Percentiles rank a stretch among this genome's conserved stretches.
Conservation (phyloP, 768 basidiomycete genomes). For the Paxillus rubicundulus region DNA sequence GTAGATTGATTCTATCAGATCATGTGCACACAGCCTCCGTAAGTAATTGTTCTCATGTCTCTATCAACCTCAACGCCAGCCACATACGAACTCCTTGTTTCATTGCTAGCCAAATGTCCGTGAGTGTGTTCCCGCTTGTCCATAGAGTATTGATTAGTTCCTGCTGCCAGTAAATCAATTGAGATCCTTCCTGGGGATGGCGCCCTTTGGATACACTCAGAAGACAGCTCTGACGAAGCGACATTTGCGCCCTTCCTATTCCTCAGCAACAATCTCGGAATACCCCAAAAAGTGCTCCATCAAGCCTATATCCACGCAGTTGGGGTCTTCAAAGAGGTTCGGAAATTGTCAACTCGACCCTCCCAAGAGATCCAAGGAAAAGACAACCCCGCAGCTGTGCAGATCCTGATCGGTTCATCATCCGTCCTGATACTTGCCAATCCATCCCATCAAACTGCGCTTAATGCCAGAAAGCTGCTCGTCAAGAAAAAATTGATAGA, state of each 20-base stretch:
- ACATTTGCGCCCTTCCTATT: slow-evolving; percentile 50
- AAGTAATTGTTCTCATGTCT: no score
- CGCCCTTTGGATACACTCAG: slow-evolving; percentile 41
- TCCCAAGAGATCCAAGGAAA: background rate
- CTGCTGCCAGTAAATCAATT: slow-evolving; percentile 37
- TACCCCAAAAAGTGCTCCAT: slow-evolving; percentile 58
- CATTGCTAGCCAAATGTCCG: slow-evolving; percentile 24
- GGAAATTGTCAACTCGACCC: slow-evolving; percentile 4
- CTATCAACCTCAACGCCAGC: background rate
- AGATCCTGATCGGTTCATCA: slow-evolving; percentile 34
- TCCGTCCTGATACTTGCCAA: slow-evolving; percentile 60
- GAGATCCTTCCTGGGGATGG: slow-evolving; percentile 63
- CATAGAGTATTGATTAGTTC: background rate
- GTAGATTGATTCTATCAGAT: no score
- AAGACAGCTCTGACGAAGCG: slow-evolving; percentile 12
- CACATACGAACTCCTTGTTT: slow-evolving; percentile 22
- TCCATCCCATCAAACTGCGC: slow-evolving; percentile 66
- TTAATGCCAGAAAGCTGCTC: slow-evolving; percentile 58
- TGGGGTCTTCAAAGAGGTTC: slow-evolving; percentile 31
- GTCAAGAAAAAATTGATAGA: slow-evolving; percentile 38
- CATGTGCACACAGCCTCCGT: no score
- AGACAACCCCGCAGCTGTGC: slow-evolving; percentile 5
- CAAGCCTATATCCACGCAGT: slow-evolving; percentile 49
- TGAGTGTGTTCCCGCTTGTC: slow-evolving; percentile 14
- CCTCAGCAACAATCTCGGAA: slow-evolving; percentile 57